These are phyloP conservation scores for Aspergillus pseudotamarii DNA, from an alignment of 2,329 filamentous ascomycete species.

Conservation along the genomic window DNA sequence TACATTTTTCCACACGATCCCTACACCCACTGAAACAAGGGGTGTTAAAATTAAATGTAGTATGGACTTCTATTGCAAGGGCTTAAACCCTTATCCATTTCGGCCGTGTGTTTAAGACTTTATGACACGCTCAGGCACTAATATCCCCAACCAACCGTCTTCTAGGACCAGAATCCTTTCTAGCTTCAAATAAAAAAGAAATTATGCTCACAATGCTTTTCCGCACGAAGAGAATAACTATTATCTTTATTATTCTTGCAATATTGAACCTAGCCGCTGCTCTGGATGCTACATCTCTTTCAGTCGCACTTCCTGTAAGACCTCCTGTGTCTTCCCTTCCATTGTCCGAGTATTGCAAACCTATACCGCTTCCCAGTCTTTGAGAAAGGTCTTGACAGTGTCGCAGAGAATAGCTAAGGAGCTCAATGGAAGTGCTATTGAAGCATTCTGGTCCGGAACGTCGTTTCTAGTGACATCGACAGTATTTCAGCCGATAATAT, in stretches of 20 bases:
- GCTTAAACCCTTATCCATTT: too few relatives aligned
- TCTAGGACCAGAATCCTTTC: too few relatives aligned
- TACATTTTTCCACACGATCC: too few relatives aligned
- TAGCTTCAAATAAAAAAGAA: too few relatives aligned
- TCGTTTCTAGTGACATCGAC: neutral
- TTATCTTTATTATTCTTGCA: neutral
- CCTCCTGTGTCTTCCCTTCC: neutral
- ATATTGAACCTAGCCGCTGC: neutral
- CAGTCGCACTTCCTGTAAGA: neutral
- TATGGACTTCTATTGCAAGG: too few relatives aligned
- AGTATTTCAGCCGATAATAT: neutral
- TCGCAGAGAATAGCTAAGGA: neutral
- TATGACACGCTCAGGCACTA: too few relatives aligned
- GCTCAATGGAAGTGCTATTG: neutral
- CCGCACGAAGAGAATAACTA: neutral
- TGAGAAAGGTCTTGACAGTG: neutral
- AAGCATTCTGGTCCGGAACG: neutral
- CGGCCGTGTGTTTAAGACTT: too few relatives aligned
- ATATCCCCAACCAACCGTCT: too few relatives aligned
- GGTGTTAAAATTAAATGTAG: too few relatives aligned
- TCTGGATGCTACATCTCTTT: neutral
- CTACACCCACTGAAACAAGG: too few relatives aligned
- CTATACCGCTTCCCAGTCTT: neutral
- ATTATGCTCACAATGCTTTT: too few relatives aligned
- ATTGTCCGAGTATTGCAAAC: too few relatives aligned